Evolutionary conservation across 768 basidiomycete species (phyloP).

Genomic region (Hydnum rufescens): DNA sequence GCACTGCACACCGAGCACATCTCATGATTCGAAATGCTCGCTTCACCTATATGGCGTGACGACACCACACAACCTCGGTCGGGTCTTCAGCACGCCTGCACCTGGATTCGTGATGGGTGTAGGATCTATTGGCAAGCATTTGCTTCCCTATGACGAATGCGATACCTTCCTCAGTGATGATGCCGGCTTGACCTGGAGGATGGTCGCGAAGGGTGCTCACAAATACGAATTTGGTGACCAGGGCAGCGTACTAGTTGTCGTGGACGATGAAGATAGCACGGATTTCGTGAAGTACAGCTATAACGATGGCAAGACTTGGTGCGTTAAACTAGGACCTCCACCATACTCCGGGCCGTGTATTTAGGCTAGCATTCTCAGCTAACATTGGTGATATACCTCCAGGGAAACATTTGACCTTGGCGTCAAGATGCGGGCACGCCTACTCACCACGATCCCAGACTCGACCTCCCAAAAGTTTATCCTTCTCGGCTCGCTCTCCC

Average conservation of each 20-base stretch:
- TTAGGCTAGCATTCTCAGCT: not conserved
- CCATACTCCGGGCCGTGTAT: not conserved
- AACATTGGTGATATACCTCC: not conserved
- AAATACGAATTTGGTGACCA: constrained; percentile 94
- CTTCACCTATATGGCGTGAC: constrained; percentile 90
- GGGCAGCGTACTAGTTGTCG: constrained; percentile 58
- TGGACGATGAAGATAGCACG: constrained; percentile 68
- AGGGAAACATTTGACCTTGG: constrained; percentile 60
- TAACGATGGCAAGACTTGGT: constrained; percentile 75
- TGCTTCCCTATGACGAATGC: constrained; percentile 61
- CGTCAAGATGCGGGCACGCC: constrained; percentile 46
- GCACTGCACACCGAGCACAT: constrained; percentile 34
- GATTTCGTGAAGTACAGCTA: constrained; percentile 56
- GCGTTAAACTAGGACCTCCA: constrained; percentile 14
- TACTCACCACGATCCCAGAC: constrained; percentile 79
- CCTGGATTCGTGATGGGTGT: constrained; percentile 96
- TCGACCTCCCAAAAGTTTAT: constrained; percentile 95
- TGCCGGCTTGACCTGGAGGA: constrained; percentile 71
- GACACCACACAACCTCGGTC: constrained; percentile 78
- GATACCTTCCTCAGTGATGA: constrained; percentile 89
- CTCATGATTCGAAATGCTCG: constrained; percentile 29
- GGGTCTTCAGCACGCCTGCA: constrained; percentile 85
- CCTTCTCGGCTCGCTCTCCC: constrained; percentile 57
- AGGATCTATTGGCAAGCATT: constrained; percentile 54
- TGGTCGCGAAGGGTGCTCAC: constrained; percentile 54